These are phyloP conservation scores for Podospora bellae-mahoneyi DNA, from an alignment of 495 filamentous ascomycete genomes.

Conservation along the genomic window DNA sequence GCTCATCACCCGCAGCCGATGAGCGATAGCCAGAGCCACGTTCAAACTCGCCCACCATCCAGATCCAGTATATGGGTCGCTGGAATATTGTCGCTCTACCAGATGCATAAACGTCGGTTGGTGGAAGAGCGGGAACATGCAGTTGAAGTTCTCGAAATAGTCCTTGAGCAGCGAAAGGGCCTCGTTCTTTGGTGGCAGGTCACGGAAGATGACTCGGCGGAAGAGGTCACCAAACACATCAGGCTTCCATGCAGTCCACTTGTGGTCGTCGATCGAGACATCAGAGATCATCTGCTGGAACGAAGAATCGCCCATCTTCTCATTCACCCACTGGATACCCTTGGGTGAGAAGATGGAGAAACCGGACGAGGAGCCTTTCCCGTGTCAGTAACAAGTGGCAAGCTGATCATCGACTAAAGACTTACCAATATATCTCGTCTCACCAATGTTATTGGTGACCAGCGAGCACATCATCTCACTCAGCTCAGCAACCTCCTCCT, in stretches of 20 bases:
- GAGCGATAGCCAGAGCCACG: constrained; percentile 85
- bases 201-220: constrained; percentile 75
- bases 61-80: constrained; percentile 89
- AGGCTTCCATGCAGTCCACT: constrained; percentile 94
- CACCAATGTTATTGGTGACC: constrained; percentile 95
- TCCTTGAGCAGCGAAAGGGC: constrained; percentile 81
- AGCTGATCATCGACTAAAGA: not conserved
- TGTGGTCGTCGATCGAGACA: constrained; percentile 76
- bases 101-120: constrained; percentile 97
- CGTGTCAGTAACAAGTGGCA: constrained; percentile 25
- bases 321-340: constrained; percentile 97
- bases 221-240: constrained; percentile 96
- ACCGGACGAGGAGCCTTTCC: constrained; percentile 84
- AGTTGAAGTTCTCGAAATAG: constrained; percentile 97
- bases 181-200: constrained; percentile 75
- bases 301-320: constrained; percentile 90
- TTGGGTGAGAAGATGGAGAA: constrained; percentile 95
- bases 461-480: constrained; percentile 99
- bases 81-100: constrained; percentile 87
- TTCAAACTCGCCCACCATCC: constrained; percentile 99
- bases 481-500: constrained; percentile 85
- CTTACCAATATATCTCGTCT: constrained; percentile 94
- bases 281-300: constrained; percentile 95
- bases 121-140: constrained; percentile 96
- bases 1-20: constrained; percentile 91